These are phyloP conservation scores for Hypoxylon lienhwacheense DNA, from an alignment of 495 filamentous ascomycete genomes.

Conservation along the genomic window DNA sequence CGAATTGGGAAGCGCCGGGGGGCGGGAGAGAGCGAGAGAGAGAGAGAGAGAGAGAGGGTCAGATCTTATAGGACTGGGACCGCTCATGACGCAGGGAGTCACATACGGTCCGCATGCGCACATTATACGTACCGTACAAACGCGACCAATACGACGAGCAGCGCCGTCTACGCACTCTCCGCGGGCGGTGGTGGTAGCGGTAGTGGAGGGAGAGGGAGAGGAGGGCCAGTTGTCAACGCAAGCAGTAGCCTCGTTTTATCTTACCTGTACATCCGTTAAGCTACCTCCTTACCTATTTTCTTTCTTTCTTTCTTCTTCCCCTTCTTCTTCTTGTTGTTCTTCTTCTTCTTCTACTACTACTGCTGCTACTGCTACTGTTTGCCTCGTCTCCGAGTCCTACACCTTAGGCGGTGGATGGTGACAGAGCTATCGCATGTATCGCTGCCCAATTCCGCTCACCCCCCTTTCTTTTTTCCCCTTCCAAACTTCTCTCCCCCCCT, in stretches of 20 bases:
- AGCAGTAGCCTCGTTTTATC: conserved; percentile 20
- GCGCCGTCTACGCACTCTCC: no score
- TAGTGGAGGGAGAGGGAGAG: no score
- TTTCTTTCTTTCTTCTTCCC: no score
- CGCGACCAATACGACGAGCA: no score
- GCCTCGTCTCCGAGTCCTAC: no score
- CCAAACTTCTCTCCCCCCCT: no score
- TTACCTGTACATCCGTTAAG: not conserved
- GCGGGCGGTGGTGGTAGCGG: no score
- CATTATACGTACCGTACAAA: no score
- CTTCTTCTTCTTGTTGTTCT: no score
- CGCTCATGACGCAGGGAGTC: conserved; percentile 4
- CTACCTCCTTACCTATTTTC: not conserved
- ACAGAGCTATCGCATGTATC: conserved; percentile 33
- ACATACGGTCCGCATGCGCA: no score
- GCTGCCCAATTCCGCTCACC: conserved; percentile 31
- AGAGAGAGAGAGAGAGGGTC: not conserved
- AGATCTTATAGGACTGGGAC: not conserved
- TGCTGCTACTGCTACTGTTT: no score
- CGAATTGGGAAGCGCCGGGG: conserved; percentile 16
- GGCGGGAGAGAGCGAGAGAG: conserved; percentile 11
- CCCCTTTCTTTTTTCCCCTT: not conserved
- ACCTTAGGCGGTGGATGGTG: not conserved
- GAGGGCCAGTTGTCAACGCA: conserved; percentile 27
- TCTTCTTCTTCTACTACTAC: no score